phyloP scores from a whole-genome alignment of 2,329 filamentous ascomycete genomes.

The Macroventuria anomochaeta region DNA sequence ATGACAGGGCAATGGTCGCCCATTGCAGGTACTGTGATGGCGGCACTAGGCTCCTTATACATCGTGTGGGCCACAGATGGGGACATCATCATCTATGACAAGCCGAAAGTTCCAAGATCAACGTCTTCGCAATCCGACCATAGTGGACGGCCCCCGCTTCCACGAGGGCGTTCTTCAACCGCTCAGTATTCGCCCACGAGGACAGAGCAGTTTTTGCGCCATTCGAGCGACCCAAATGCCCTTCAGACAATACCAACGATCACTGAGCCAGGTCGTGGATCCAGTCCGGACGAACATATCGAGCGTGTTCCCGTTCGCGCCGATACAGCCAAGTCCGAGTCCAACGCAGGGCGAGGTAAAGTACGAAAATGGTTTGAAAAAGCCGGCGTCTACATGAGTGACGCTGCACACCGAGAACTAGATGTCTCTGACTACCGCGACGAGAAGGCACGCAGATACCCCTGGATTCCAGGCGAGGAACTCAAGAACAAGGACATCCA shows the following conservation, averaged over 20 bases:
- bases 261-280: conserved; percentile 14
- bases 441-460: conserved; percentile 59
- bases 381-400: conserved; percentile 56
- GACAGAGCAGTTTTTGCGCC: conserved; percentile 19
- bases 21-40: conserved; percentile 64
- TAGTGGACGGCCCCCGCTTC: background rate
- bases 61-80: conserved; percentile 52
- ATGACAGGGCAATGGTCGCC: conserved; percentile 61
- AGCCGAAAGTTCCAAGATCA: background rate
- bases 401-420: conserved; percentile 52
- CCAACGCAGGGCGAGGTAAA: conserved; percentile 27
- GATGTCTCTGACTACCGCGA: conserved; percentile 59
- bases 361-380: conserved; percentile 51
- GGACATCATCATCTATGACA: background rate
- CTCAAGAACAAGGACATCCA: conserved; percentile 53
- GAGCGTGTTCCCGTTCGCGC: conserved; percentile 1
- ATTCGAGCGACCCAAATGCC: conserved; percentile 22
- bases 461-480: conserved; percentile 62
- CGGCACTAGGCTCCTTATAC: conserved; percentile 65
- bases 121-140: conserved; percentile 1
- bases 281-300: conserved; percentile 7
- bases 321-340: conserved; percentile 11
- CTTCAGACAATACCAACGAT: conserved; percentile 25
- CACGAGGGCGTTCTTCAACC: conserved; percentile 32
- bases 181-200: background rate